Conservation (phyloP, 1,284 basidiomycete species). For the Ustilago loliicola region DNA sequence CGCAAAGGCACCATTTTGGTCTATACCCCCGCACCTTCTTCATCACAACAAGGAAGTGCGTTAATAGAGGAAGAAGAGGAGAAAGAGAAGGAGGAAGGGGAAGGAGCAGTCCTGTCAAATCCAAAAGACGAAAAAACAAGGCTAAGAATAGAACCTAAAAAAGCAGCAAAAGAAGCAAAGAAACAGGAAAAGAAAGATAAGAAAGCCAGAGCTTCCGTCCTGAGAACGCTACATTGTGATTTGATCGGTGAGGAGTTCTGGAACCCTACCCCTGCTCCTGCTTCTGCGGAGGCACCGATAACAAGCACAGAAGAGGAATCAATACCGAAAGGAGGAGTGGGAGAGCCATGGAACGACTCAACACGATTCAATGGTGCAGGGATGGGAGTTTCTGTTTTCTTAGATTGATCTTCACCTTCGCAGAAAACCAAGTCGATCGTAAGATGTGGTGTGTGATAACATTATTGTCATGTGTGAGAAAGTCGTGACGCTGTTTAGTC, state of each 20-base stretch:
- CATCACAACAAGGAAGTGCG: background rate
- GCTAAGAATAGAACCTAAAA: slow-evolving; percentile 26
- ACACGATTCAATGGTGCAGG: slow-evolving; percentile 29
- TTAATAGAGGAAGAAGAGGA: background rate
- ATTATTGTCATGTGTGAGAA: too few species aligned
- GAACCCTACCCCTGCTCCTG: slow-evolving; percentile 10
- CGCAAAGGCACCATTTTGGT: slow-evolving; percentile 89
- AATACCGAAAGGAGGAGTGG: background rate
- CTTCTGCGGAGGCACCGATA: background rate
- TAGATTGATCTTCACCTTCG: slow-evolving; percentile 18
- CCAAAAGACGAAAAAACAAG: slow-evolving; percentile 40
- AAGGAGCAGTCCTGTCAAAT: slow-evolving; percentile 20
- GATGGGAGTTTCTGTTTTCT: slow-evolving; percentile 38
- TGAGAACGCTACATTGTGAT: slow-evolving; percentile 68
- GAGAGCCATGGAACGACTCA: slow-evolving; percentile 36
- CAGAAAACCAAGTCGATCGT: background rate
- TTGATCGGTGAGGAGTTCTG: slow-evolving; percentile 67
- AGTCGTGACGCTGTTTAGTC: background rate
- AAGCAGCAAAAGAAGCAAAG: slow-evolving; percentile 29
- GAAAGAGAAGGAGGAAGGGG: background rate
- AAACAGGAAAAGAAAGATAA: slow-evolving; percentile 41
- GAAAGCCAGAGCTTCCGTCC: slow-evolving; percentile 31
- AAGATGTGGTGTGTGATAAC: background rate
- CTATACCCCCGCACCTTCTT: slow-evolving; percentile 71
- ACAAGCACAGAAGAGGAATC: slow-evolving; percentile 4